Percentiles rank a stretch among this genome's conserved stretches.
Evolutionary conservation across 2,329 filamentous ascomycete genomes (phyloP).

Genomic region (Dactylellina sp.): DNA sequence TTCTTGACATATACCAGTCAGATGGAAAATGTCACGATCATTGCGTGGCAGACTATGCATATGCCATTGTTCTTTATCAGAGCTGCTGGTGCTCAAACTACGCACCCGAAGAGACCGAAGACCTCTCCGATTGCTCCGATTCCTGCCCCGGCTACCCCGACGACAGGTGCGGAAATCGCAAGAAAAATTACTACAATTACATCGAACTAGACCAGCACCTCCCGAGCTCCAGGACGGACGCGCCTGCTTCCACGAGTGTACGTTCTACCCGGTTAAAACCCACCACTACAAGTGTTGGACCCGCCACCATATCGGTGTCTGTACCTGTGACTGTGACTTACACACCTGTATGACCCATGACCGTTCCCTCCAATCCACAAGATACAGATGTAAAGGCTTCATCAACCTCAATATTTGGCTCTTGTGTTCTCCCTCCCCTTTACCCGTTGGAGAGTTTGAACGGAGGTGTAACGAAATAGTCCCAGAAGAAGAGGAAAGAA

Average conservation of each 20-base stretch:
- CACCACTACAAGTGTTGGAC: slow-evolving; percentile 12
- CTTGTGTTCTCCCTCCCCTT: slow-evolving; percentile 16
- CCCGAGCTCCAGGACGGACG: slow-evolving; percentile 51
- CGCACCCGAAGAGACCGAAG: slow-evolving; percentile 66
- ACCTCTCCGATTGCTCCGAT: slow-evolving; percentile 67
- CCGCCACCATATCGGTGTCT: slow-evolving; percentile 49
- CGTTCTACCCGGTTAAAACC: slow-evolving; percentile 50
- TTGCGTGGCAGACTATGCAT: slow-evolving; percentile 73
- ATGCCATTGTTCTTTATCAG: slow-evolving; percentile 75
- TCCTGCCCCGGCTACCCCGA: slow-evolving; percentile 77
- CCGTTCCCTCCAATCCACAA: slow-evolving; percentile 33
- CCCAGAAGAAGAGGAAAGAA: background rate
- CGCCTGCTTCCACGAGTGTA: slow-evolving; percentile 52
- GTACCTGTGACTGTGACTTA: slow-evolving; percentile 53
- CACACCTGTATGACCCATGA: slow-evolving; percentile 53
- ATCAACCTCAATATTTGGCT: slow-evolving; percentile 21
- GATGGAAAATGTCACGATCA: slow-evolving; percentile 75
- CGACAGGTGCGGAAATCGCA: slow-evolving; percentile 74
- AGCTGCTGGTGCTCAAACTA: slow-evolving; percentile 81
- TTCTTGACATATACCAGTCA: slow-evolving; percentile 67
- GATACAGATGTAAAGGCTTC: slow-evolving; percentile 7
- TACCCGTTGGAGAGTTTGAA: slow-evolving; percentile 18
- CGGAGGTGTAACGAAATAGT: slow-evolving; percentile 33
- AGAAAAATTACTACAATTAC: slow-evolving; percentile 73
- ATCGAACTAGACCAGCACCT: slow-evolving; percentile 63